Base-by-base conservation (phyloP, 306 rosid species). In the Psophocarpus tetragonolobus region DNA sequence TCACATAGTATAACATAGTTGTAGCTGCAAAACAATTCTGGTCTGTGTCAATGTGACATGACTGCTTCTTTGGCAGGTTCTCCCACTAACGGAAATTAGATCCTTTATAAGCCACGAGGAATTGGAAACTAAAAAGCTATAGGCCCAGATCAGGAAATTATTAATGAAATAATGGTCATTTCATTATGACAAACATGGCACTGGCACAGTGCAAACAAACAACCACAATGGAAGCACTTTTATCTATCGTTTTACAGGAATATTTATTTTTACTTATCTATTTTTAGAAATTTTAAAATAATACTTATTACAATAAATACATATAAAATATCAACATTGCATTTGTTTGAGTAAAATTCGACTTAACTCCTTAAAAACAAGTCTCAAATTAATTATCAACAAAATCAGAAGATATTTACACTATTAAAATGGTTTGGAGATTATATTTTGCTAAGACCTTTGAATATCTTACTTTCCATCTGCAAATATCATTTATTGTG, bases 401-500 rank as follows among this genome's bases (percentile, higher is more conserved):
- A n/a, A n/a, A n/a, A n/a, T n/a, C n/a, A n/a, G n/a, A n/a, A n/a
- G n/a, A n/a, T n/a, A n/a, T n/a, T n/a, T n/a, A n/a, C n/a, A n/a
- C n/a, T n/a, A n/a, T n/a, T n/a, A n/a, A n/a, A n/a, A n/a, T n/a
- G n/a, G n/a, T n/a, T n/a, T n/a, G n/a, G n/a, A n/a, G n/a, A 2
- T 51, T 20, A 3, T 5, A 51, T 20, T 8, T 20, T 15, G 47
- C 14, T 6, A 5, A 4, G 72, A 45, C 24, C 72, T 27, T 20
- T 78, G 17, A 63, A 54, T 24, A 72, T 71, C 11, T 63, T 24
- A 41, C 64, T 71, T 47, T 36, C 27, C 48, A 44, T 20, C 71
- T 64, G 81, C 68, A 58, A 58, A n/a, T 73, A 35, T 39, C 80
- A 84, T 81, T 81, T 50, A 81, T 33, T 85, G 81, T 35, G 29